A percentile compares a stretch with the other conserved stretches of the same genome.
Evolutionary conservation across 805 yeast species (phyloP).

Genomic region (Nakazawaea sp.): DNA sequence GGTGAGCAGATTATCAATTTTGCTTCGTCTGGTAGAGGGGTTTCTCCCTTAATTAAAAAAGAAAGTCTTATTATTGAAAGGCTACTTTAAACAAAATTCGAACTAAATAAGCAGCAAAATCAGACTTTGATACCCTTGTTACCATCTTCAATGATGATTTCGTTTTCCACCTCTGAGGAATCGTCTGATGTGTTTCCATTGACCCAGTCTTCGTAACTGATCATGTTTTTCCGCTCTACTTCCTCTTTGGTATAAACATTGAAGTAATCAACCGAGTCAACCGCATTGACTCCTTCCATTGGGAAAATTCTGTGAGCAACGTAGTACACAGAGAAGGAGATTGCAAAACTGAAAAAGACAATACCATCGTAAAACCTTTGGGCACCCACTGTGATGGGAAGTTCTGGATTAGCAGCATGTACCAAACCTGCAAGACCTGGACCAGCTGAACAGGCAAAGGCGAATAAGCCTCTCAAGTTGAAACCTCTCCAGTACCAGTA

Average conservation of each 20-base stretch:
- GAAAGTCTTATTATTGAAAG: too few relatives aligned
- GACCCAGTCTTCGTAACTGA: too few relatives aligned
- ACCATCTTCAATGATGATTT: neutral
- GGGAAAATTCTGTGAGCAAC: conserved; percentile 15
- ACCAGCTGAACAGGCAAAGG: conserved; percentile 32
- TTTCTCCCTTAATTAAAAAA: too few relatives aligned
- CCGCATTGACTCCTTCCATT: conserved; percentile 28
- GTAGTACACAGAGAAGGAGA: conserved; percentile 31
- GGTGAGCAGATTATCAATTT: too few relatives aligned
- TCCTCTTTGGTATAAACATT: conserved; percentile 23
- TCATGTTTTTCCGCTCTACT: conserved; percentile 23
- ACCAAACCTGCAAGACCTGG: conserved; percentile 46
- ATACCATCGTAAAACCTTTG: conserved; percentile 23
- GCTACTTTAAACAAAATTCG: too few relatives aligned
- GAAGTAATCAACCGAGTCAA: conserved; percentile 22
- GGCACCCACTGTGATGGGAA: conserved; percentile 17
- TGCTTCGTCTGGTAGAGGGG: too few relatives aligned
- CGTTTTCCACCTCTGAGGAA: too few relatives aligned
- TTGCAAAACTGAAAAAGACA: conserved; percentile 32
- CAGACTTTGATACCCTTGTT: neutral
- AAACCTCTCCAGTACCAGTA: conserved; percentile 37
- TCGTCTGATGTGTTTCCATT: too few relatives aligned
- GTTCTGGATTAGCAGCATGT: conserved; percentile 21
- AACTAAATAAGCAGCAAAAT: too few relatives aligned
- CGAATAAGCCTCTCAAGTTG: conserved; percentile 32